phyloP scores from a whole-genome alignment of 2,329 filamentous ascomycete species.

The Penicillium sp. region DNA sequence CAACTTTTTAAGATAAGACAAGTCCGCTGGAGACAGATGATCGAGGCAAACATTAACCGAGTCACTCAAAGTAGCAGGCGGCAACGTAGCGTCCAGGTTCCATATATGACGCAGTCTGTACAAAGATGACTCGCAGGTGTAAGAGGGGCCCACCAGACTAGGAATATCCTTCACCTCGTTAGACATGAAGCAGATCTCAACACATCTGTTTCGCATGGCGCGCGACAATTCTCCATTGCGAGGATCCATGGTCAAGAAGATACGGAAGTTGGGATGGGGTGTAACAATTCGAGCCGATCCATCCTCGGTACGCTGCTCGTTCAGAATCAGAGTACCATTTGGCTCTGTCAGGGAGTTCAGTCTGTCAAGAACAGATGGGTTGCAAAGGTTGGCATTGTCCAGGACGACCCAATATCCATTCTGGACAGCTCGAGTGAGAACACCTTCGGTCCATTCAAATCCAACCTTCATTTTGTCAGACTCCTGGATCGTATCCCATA shows the following conservation, averaged over 20 bases:
- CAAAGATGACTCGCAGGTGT: slow-evolving; percentile 39
- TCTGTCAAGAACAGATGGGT: slow-evolving; percentile 87
- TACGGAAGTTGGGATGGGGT: slow-evolving; percentile 82
- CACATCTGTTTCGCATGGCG: slow-evolving; percentile 92
- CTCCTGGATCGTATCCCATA: slow-evolving; percentile 55
- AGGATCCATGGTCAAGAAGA: slow-evolving; percentile 92
- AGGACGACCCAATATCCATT: slow-evolving; percentile 89
- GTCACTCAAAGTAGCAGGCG: slow-evolving; percentile 12
- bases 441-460: slow-evolving; percentile 95
- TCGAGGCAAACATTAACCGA: slow-evolving; percentile 36
- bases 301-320: slow-evolving; percentile 82
- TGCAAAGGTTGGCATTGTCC: slow-evolving; percentile 97
- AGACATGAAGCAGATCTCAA: slow-evolving; percentile 77
- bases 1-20: slow-evolving; percentile 34
- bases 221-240: slow-evolving; percentile 89
- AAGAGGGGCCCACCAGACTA: slow-evolving; percentile 29
- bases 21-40: slow-evolving; percentile 37
- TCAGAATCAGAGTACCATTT: slow-evolving; percentile 82
- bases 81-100: slow-evolving; percentile 17
- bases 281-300: slow-evolving; percentile 76
- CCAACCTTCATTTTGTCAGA: slow-evolving; percentile 66
- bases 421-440: slow-evolving; percentile 83
- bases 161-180: slow-evolving; percentile 29
- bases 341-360: slow-evolving; percentile 93
- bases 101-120: slow-evolving; percentile 42